Conservation (phyloP, 2,329 filamentous ascomycete species). For the Lasiodiplodia theobromae region DNA sequence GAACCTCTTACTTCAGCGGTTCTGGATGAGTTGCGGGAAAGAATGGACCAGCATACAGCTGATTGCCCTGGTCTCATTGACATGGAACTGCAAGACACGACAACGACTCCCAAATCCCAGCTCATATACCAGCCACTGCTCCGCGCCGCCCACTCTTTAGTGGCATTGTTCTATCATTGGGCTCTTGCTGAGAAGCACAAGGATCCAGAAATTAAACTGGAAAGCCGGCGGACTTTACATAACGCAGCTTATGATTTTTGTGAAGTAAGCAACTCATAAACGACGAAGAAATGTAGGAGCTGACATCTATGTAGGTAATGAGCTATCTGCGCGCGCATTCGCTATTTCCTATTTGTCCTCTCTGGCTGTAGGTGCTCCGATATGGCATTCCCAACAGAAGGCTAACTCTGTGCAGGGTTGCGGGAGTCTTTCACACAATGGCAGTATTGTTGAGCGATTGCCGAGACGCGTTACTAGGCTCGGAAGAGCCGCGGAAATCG, state of each 20-base stretch:
- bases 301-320: neutral
- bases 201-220: neutral
- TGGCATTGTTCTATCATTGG: slow-evolving; percentile 6
- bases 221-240: neutral
- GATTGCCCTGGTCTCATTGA: slow-evolving; percentile 9
- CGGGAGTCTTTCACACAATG: slow-evolving; percentile 13
- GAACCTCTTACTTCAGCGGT: slow-evolving; percentile 1
- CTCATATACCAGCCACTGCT: slow-evolving; percentile 8
- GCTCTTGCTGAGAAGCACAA: neutral
- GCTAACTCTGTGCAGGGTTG: neutral
- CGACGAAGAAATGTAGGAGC: neutral
- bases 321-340: slow-evolving; percentile 15
- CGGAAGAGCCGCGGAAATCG: neutral
- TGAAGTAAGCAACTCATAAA: neutral
- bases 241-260: slow-evolving; percentile 12
- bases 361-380: slow-evolving; percentile 5
- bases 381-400: too few relatives aligned
- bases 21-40: neutral
- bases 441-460: slow-evolving; percentile 13
- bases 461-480: neutral
- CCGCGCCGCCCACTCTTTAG: neutral
- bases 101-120: neutral
- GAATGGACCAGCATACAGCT: neutral
- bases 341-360: slow-evolving; percentile 2
- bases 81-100: slow-evolving; percentile 7